Evolutionary conservation across 1,284 basidiomycete genomes (phyloP).

Genomic region (Malassezia dermatis): DNA sequence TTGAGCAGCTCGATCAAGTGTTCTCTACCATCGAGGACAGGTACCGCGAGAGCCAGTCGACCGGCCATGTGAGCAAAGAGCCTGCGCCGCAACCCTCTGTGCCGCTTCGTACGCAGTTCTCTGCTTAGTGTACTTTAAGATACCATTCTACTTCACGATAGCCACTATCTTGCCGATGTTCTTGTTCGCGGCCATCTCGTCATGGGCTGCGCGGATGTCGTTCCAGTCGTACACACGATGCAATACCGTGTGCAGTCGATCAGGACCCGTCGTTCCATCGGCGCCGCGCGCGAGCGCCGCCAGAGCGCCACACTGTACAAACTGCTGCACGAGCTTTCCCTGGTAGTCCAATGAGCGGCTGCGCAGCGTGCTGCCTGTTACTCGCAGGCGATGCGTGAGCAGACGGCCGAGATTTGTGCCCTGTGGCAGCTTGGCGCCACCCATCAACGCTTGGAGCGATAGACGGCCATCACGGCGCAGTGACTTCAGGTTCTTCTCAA

Average conservation of each 20-base stretch:
- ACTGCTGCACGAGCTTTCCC: conserved; percentile 62
- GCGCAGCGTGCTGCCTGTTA: conserved; percentile 80
- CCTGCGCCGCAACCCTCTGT: conserved; percentile 13
- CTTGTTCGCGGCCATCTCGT: conserved; percentile 74
- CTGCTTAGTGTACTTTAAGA: conserved; percentile 3
- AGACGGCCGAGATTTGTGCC: conserved; percentile 61
- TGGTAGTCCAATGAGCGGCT: conserved; percentile 72
- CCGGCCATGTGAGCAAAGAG: conserved; percentile 27
- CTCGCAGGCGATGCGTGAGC: conserved; percentile 72
- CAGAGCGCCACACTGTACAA: conserved; percentile 43
- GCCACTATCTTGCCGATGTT: conserved; percentile 54
- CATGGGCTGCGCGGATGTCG: conserved; percentile 70
- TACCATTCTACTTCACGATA: conserved; percentile 2
- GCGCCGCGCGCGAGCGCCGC: conserved; percentile 15
- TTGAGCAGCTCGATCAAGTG: conserved; percentile 34
- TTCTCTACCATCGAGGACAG: conserved; percentile 34
- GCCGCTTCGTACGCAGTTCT: conserved; percentile 3
- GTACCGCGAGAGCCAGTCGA: conserved; percentile 29
- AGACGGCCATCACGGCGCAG: conserved; percentile 70
- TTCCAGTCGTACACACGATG: conserved; percentile 66
- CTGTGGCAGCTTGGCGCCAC: conserved; percentile 58
- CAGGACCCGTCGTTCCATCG: background rate
- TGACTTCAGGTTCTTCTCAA: conserved; percentile 66
- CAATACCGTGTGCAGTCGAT: conserved; percentile 21
- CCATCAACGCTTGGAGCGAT: conserved; percentile 60